Base-by-base conservation (phyloP, 176 grass and related monocot genomes). In the Panicum miliaceum region DNA sequence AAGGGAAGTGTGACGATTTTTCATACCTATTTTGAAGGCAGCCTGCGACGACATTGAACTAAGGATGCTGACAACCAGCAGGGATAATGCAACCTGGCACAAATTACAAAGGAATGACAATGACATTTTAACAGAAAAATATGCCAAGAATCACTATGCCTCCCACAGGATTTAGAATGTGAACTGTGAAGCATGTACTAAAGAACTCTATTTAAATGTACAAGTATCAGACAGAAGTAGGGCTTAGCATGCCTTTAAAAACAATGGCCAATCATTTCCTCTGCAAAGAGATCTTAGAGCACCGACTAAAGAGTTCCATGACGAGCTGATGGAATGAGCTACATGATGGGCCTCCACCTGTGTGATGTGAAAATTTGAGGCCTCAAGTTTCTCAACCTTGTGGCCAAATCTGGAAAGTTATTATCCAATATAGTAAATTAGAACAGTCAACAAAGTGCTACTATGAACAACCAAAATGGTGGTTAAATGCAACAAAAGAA, bases 331-430 rank as follows among this genome's bases (percentile, higher is more conserved):
- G 13, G 91, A 96, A 89, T 53, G 86, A 56, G 87, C 91, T 68
- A 94, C 77, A 42, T 58, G 73, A 81, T 90, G 88, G 2, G 85
- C 93, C 59, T 99, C 87, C 47, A 73, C 79, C 76, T 90, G 80
- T 87, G 96, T 92, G 37, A 96, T 69, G 59, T 96, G 83, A 85
- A 99, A 99, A 56, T 85, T 85, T 62, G 96, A 92, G 84, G 89
- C 85, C 75, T 95, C 75, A 16, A 99, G 85, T 90, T 96, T 99
- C 89, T 99, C 93, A 85, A 99, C 57, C 73, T 89, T 99, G 89
- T 89, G 80, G 46, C 93, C 93, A 5, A 99, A 91, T 75, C 93
- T 96, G 84, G 67, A 94, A 68, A 77, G 56, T 36, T 34, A 87
- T 68, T 59, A 36, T 26, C 47, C 15, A 43, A 78, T 58, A 18